A percentile compares a stretch with the other conserved stretches of the same genome.
These are phyloP conservation scores for Aspergillus bridgeri DNA, from an alignment of 495 filamentous ascomycete genomes.

Conservation along the genomic window DNA sequence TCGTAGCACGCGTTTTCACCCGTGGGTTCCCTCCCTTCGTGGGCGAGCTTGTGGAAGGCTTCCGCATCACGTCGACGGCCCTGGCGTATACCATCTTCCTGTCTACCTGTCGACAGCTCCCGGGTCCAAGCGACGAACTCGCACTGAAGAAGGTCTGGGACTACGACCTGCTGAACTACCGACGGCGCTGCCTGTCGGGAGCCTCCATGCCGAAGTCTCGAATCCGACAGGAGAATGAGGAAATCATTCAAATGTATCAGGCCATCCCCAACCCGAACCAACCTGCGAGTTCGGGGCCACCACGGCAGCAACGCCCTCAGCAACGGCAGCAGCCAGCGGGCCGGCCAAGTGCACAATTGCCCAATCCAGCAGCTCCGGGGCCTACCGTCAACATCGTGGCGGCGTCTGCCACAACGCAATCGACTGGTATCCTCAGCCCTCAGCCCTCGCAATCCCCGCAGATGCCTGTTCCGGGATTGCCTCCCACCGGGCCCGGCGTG, in stretches of 20 bases:
- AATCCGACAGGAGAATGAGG: constrained; percentile 13
- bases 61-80: constrained; percentile 52
- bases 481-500: no score
- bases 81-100: constrained; percentile 60
- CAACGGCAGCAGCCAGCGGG: not conserved
- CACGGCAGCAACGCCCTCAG: no score
- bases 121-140: constrained; percentile 9
- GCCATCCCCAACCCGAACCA: not conserved
- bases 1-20: constrained; percentile 28
- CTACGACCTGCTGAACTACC: constrained; percentile 16
- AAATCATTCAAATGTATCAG: constrained; percentile 12
- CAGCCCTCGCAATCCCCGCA: not conserved
- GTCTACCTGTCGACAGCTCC: constrained; percentile 40
- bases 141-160: constrained; percentile 20
- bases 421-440: not conserved
- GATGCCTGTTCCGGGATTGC: not conserved
- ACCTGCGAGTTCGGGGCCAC: no score
- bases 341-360: not conserved
- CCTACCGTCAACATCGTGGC: not conserved
- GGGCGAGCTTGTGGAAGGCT: constrained; percentile 49
- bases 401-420: not conserved
- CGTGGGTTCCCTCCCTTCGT: constrained; percentile 56
- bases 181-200: constrained; percentile 8
- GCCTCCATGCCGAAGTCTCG: constrained; percentile 1
- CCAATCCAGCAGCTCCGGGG: not conserved